Conservation (phyloP, 2,329 filamentous ascomycete species). For the Epichloe baconii region DNA sequence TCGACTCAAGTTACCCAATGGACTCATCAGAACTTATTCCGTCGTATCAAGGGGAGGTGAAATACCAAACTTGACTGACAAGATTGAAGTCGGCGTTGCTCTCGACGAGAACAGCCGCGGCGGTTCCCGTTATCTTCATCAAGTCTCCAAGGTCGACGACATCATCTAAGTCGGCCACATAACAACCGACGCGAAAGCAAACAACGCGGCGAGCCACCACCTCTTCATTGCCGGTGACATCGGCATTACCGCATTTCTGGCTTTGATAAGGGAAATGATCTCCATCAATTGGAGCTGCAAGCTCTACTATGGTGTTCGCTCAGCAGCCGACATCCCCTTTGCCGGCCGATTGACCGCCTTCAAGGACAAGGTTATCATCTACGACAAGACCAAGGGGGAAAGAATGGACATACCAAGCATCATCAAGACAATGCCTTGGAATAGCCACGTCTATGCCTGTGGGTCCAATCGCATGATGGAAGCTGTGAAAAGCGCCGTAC, state of each 20-base stretch:
- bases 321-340: constrained; percentile 41
- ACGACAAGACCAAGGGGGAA: constrained; percentile 37
- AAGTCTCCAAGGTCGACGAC: constrained; percentile 32
- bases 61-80: constrained; percentile 22
- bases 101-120: constrained; percentile 42
- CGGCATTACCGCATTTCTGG: constrained; percentile 52
- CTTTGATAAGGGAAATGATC: constrained; percentile 28
- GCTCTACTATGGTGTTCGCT: constrained; percentile 47
- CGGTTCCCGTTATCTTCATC: constrained; percentile 47
- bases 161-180: constrained; percentile 37
- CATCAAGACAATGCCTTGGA: constrained; percentile 33
- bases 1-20: constrained; percentile 41
- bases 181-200: constrained; percentile 33
- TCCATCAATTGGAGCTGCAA: constrained; percentile 34
- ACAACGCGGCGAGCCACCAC: constrained; percentile 38
- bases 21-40: constrained; percentile 46
- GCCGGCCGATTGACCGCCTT: constrained; percentile 30
- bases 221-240: constrained; percentile 53
- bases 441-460: constrained; percentile 47
- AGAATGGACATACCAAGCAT: constrained; percentile 41
- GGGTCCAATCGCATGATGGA: constrained; percentile 46
- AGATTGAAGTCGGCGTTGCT: constrained; percentile 45
- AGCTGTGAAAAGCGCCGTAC: constrained; percentile 29
- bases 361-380: constrained; percentile 31
- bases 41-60: constrained; percentile 28